These are phyloP conservation scores for Wickerhamomyces hampshirensis DNA, from an alignment of 805 yeast genomes.

Conservation along the genomic window DNA sequence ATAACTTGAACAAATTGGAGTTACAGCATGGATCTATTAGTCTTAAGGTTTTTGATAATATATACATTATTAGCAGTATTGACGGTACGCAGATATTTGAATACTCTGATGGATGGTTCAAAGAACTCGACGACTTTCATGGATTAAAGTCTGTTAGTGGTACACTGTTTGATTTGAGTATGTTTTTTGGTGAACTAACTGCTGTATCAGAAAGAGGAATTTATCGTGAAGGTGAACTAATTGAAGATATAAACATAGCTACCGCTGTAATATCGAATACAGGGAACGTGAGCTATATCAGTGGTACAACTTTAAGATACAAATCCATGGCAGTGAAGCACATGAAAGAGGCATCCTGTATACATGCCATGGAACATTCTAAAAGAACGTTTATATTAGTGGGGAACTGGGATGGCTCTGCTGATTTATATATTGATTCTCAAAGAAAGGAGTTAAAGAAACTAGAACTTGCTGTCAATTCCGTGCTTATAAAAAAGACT, in stretches of 20 bases:
- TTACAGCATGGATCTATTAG: conserved; percentile 1
- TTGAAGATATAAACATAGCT: background rate
- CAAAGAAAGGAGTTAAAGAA: conserved; percentile 4
- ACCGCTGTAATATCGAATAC: conserved; percentile 1
- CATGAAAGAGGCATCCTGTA: conserved; percentile 13
- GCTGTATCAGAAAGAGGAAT: conserved; percentile 17
- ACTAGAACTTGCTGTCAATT: conserved; percentile 13
- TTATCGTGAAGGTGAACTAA: conserved; percentile 10
- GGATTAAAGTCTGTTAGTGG: conserved; percentile 13
- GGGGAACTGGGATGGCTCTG: conserved; percentile 24
- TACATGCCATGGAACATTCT: conserved; percentile 5
- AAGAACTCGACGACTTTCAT: conserved; percentile 6
- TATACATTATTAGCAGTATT: conserved; percentile 6
- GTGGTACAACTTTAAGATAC: background rate
- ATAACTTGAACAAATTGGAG: conserved; percentile 1
- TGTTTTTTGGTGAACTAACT: conserved; percentile 2
- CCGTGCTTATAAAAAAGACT: conserved; percentile 14
- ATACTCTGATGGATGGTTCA: background rate
- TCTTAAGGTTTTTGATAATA: conserved; percentile 17
- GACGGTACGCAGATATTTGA: conserved; percentile 7
- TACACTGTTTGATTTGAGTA: conserved; percentile 10
- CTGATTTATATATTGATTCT: conserved; percentile 4
- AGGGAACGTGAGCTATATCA: background rate
- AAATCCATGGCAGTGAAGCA: background rate
- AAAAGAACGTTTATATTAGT: conserved; percentile 6